Base-by-base conservation (phyloP, 2,329 filamentous ascomycete genomes). In the Dothistroma pini region DNA sequence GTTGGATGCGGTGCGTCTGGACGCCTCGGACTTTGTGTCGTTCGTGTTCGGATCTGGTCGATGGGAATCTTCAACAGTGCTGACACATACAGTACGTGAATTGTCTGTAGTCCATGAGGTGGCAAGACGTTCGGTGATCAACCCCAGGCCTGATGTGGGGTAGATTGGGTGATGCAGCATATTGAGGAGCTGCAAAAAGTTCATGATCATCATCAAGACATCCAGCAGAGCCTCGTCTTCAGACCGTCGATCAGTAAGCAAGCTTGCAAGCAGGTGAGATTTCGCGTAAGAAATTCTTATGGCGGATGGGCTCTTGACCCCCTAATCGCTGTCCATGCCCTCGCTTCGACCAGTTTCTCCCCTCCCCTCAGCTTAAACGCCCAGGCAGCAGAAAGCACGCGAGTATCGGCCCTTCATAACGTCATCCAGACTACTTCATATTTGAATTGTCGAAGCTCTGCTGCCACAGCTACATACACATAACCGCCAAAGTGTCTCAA, bases 401-500 rank as follows among this genome's bases (percentile, higher is more conserved):
- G 58, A 52, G 12, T 58, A 32, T 32, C 48, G 35, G 56, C 56
- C 19, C 12, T 54, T 9, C 25, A 49, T 29, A 29, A 63, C 60
- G 60, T 63, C 60, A 63, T 63, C 54, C 48, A 34, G n/a, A 12
- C 19, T 21, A 29, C 41, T 31, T 49, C 54, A 54, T 50, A 48
- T 49, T 25, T 38, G 25, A 32, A 12, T 54, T 47, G 9, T 25
- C 29, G 41, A 55, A 10, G 57, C 54, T 47, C 32, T 32, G 50
- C 38, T 16, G 16, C 16, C 14, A 35, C n/a, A 35, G 51, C 19
- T 34, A 12, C 38, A 47, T 25, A 12, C 38, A 51, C 41, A 19
- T 11, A 35, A 50, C 64, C 70, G 71, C 56, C 74, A 79, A 72
- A 67, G 73, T 77, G 75, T 77, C 75, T 76, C 67, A 70, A 68